phyloP scores from a whole-genome alignment of 192 early-diverging fungal genomes.

The Podochytrium sp. region DNA sequence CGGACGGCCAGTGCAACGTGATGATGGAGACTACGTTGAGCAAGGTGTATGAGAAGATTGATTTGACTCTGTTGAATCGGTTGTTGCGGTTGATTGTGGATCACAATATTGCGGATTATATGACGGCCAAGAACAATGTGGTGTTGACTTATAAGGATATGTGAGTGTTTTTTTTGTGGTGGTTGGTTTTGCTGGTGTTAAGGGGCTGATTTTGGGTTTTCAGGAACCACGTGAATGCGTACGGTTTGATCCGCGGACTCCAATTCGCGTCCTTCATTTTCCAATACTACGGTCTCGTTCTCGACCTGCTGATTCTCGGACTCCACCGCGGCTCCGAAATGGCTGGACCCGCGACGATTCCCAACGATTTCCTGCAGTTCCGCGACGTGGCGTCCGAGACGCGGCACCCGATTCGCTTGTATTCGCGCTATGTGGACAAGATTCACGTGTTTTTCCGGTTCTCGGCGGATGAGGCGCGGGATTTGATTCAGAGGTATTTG shows the following conservation, averaged over 20 bases:
- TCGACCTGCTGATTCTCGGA: conserved; percentile 93
- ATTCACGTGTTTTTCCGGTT: conserved; percentile 95
- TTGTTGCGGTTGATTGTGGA: conserved; percentile 94
- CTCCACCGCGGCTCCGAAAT: conserved; percentile 94
- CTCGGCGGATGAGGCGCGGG: conserved; percentile 89
- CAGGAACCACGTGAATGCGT: conserved; percentile 91
- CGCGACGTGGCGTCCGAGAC: conserved; percentile 88
- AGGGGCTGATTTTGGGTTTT: neutral
- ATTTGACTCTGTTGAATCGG: conserved; percentile 93
- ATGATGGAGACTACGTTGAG: conserved; percentile 94
- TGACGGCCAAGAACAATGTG: conserved; percentile 99
- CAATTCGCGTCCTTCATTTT: conserved; percentile 98
- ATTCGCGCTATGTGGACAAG: conserved; percentile 92
- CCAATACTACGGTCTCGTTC: conserved; percentile 98
- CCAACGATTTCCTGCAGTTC: conserved; percentile 98
- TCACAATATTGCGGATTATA: conserved; percentile 99
- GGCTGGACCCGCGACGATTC: conserved; percentile 89
- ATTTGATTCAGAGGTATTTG: conserved; percentile 94
- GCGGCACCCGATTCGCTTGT: conserved; percentile 95
- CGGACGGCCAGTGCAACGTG: conserved; percentile 89
- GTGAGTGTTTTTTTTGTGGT: conserved; percentile 40
- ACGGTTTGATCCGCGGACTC: conserved; percentile 94
- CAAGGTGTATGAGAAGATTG: conserved; percentile 95
- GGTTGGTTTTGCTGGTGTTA: neutral
- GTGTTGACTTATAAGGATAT: conserved; percentile 98